A percentile compares a stretch with the other conserved stretches of the same genome.
Evolutionary conservation across 2,329 filamentous ascomycete species (phyloP).

Genomic region (Ascochyta clinopodiicola): DNA sequence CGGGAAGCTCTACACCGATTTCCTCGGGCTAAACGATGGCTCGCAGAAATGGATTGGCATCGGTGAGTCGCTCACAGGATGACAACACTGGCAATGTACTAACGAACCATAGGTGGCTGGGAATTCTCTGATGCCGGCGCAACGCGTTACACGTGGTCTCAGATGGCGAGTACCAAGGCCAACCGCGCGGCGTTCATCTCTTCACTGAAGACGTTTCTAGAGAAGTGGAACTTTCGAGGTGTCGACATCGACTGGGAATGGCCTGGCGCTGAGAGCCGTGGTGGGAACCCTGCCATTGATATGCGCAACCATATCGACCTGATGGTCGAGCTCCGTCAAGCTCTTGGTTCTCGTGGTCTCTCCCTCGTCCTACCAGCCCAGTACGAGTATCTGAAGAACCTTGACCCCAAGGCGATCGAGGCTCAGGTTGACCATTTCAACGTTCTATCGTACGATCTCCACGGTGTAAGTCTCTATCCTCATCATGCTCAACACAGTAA

Average conservation of each 20-base stretch:
- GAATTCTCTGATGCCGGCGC: constrained; percentile 34
- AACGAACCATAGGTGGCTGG: constrained; percentile 47
- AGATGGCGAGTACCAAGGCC: constrained; percentile 38
- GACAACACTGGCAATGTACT: background rate
- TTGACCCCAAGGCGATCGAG: constrained; percentile 34
- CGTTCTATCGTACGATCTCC: constrained; percentile 56
- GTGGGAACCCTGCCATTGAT: constrained; percentile 46
- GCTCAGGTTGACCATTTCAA: constrained; percentile 52
- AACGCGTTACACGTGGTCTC: constrained; percentile 46
- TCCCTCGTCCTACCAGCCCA: constrained; percentile 35
- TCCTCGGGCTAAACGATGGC: constrained; percentile 20
- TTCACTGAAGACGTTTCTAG: constrained; percentile 50
- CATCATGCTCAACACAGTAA: background rate
- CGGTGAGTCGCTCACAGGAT: background rate
- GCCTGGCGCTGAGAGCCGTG: constrained; percentile 41
- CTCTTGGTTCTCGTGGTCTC: constrained; percentile 29
- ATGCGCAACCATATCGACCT: constrained; percentile 29
- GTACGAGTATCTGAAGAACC: constrained; percentile 35
- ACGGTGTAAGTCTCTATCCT: constrained; percentile 41
- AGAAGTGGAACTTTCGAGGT: constrained; percentile 51
- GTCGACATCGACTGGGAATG: constrained; percentile 58
- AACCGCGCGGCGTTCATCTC: constrained; percentile 49
- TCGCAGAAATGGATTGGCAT: constrained; percentile 28
- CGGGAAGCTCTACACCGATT: constrained; percentile 26
- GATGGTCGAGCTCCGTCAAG: constrained; percentile 29